phyloP scores from a whole-genome alignment of 2,329 filamentous ascomycete genomes.

The Zymoseptoria ardabiliae region DNA sequence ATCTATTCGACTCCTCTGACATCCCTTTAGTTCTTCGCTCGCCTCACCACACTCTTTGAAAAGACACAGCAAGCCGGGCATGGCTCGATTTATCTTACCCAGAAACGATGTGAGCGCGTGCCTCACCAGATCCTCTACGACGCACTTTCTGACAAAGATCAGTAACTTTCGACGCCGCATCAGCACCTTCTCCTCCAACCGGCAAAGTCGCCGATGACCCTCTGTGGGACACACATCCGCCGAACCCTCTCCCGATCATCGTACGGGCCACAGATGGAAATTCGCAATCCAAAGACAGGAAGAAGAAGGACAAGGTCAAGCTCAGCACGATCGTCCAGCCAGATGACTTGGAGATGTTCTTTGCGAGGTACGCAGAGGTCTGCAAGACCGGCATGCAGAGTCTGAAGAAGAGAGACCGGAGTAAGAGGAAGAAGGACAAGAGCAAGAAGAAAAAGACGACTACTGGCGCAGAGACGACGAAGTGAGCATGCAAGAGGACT shows the following conservation, averaged over 20 bases:
- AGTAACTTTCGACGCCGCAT: constrained; percentile 39
- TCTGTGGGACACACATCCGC: constrained; percentile 54
- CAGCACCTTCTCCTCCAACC: constrained; percentile 31
- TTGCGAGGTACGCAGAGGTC: constrained; percentile 75
- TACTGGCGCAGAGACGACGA: constrained; percentile 8
- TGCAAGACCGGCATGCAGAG: constrained; percentile 84
- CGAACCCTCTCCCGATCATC: constrained; percentile 61
- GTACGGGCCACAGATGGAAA: constrained; percentile 78
- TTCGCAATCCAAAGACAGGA: constrained; percentile 35
- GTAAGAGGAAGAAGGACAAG: constrained; percentile 72
- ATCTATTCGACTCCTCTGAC: background rate
- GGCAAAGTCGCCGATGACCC: constrained; percentile 42
- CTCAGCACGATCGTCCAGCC: constrained; percentile 76
- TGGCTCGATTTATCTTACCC: constrained; percentile 65
- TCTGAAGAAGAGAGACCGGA: constrained; percentile 88
- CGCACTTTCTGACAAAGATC: constrained; percentile 1
- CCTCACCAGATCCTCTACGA: background rate
- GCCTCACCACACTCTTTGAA: constrained; percentile 61
- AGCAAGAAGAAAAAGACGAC: constrained; percentile 58
- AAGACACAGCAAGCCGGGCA: constrained; percentile 60
- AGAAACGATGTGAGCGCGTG: constrained; percentile 60
- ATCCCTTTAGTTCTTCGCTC: constrained; percentile 61
- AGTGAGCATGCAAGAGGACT: background rate
- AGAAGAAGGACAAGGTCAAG: constrained; percentile 60
- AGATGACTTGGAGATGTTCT: constrained; percentile 72